Base-by-base conservation (phyloP, 2,329 filamentous ascomycete genomes). In the Lojkania enalia region DNA sequence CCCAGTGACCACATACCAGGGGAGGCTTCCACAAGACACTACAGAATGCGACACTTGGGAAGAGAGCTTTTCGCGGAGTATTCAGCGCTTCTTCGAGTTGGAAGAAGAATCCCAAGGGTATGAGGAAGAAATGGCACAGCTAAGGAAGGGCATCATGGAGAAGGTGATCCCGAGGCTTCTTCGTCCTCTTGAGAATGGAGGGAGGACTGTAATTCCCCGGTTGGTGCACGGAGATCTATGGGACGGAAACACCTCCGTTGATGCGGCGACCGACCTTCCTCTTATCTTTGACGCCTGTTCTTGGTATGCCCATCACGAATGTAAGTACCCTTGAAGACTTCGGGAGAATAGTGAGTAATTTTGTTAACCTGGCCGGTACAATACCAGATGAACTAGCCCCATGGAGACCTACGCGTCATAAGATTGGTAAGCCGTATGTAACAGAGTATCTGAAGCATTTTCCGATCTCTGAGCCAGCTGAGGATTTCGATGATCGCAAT, bases 161-260 rank as follows among this genome's bases (percentile, higher is more conserved):
- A 64, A 63, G 23, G 67, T 69, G 11, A 58, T 70, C 18, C 67
- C 67, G 2, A 48, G 67, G n/a, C 56, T 71, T 3, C 52, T 71
- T 3, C 43, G 62, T 4, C 67, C 67, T 3, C 38, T 71, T 20
- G 52, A 70, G 41, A 62, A 47, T 3, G 59, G 51, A 2, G 66
- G 64, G 2, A 44, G 54, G 18, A 39, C 27, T 9, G 52, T 69
- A 9, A 51, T 60, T 35, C 76, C 76, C 1, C 64, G 58, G 0
- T 60, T 79, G 1, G 59, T 78, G 1, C 76, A 79, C 37, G 71
- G 72, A 0, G 71, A 70, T 40, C 25, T 69, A 2, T 70, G 66
- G 64, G 41, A 57, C 38, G 64, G 61, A 3, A 70, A 70, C 37
- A 42, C 35, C 9, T 32, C 25, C 13, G 16, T 14, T 12, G 31